phyloP scores from a whole-genome alignment of 371 early-diverging fungal genomes.

The Actinomucor elegans region DNA sequence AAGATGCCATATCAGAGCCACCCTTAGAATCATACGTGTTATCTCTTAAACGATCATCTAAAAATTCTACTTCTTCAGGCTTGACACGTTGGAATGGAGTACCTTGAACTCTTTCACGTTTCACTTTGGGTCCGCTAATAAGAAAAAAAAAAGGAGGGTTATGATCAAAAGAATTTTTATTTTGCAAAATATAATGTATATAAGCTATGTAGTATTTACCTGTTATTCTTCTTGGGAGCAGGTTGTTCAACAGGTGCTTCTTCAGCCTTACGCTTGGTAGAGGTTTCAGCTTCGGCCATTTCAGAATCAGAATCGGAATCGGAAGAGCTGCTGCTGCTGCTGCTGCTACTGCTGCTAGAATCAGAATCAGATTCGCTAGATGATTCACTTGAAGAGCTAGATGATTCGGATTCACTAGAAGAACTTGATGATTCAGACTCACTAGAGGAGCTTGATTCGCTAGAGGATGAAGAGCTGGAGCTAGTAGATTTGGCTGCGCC shows the following conservation, averaged over 20 bases:
- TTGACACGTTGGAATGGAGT: conserved; percentile 83
- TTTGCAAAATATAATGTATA: neutral
- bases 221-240: conserved; percentile 25
- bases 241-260: conserved; percentile 19
- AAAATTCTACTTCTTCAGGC: conserved; percentile 79
- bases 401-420: conserved; percentile 29
- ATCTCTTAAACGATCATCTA: conserved; percentile 79
- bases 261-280: conserved; percentile 35
- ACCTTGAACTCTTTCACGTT: conserved; percentile 39
- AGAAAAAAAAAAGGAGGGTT: neutral
- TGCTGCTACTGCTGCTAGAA: neutral
- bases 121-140: conserved; percentile 13
- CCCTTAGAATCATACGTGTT: conserved; percentile 77
- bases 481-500: conserved; percentile 7
- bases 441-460: conserved; percentile 15
- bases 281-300: conserved; percentile 6
- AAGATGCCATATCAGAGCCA: conserved; percentile 67
- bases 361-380: conserved; percentile 18
- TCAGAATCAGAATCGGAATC: conserved; percentile 19
- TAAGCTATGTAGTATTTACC: conserved; percentile 8
- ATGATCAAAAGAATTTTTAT: neutral
- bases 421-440: conserved; percentile 14
- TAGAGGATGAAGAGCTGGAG: conserved; percentile 28
- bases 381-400: too few species aligned
- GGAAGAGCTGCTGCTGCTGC: conserved; percentile 4